These are phyloP conservation scores for Trebouxia sp. DNA, from an alignment of 139 green algal species.

Conservation along the genomic window DNA sequence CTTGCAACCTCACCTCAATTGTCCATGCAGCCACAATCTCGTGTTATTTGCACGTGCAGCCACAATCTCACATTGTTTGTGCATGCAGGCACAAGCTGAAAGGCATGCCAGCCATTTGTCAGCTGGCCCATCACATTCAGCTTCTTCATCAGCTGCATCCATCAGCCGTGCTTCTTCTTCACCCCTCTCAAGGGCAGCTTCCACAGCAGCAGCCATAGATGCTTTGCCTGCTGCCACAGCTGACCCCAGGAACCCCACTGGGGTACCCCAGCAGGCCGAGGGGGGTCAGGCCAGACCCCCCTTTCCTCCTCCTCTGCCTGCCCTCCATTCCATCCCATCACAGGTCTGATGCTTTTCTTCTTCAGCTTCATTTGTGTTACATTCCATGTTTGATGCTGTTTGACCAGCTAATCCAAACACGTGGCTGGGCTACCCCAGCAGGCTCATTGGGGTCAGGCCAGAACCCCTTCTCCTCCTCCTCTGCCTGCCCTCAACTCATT, in stretches of 20 bases:
- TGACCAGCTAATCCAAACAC: too few species aligned
- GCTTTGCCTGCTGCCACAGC: neutral
- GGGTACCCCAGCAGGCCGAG: neutral
- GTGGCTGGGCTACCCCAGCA: too few species aligned
- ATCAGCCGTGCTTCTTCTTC: neutral
- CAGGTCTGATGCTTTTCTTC: neutral
- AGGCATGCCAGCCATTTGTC: neutral
- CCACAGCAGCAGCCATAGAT: neutral
- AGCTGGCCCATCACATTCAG: neutral
- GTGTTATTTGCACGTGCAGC: too few species aligned
- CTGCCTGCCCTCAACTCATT: neutral
- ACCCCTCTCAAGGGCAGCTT: neutral
- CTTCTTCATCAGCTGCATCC: neutral
- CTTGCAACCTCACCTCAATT: too few species aligned
- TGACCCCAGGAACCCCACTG: neutral
- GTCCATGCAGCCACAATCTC: too few species aligned
- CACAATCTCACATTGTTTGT: neutral
- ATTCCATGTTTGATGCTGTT: neutral
- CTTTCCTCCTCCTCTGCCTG: neutral
- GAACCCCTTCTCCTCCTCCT: neutral
- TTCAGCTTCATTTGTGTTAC: neutral
- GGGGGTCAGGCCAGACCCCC: neutral
- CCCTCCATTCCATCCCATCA: constrained; percentile 7
- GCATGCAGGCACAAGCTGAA: neutral
- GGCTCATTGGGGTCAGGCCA: neutral